Conservation (phyloP, 148 eudicot species). For the Rhododendron mucronatum region DNA sequence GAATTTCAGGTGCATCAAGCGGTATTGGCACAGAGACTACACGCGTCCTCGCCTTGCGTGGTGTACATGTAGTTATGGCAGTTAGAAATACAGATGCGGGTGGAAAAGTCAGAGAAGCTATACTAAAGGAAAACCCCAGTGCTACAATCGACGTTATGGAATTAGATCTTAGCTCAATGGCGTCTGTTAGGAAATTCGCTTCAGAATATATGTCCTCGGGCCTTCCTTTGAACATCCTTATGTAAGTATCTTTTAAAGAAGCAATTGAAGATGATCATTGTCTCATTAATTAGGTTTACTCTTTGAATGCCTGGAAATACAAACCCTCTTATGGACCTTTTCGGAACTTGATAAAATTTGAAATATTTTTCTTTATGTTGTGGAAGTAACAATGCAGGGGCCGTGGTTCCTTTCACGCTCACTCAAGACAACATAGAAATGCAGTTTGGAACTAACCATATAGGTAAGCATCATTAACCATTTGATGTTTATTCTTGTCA, state of each 20-base stretch:
- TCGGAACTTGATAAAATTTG: background rate
- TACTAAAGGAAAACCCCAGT: background rate
- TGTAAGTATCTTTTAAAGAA: conserved; percentile 42
- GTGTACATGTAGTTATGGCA: no score
- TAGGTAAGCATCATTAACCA: conserved; percentile 38
- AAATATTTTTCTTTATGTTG: conserved; percentile 8
- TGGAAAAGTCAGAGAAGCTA: background rate
- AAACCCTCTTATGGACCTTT: background rate
- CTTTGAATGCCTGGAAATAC: background rate
- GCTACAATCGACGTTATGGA: background rate
- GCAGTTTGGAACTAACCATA: conserved; percentile 85
- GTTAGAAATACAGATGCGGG: no score
- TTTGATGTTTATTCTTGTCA: background rate
- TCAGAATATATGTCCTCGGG: conserved; percentile 46
- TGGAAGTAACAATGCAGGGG: conserved; percentile 91
- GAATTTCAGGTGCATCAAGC: background rate
- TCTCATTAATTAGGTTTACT: background rate
- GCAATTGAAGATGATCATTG: background rate
- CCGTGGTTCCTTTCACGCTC: conserved; percentile 63
- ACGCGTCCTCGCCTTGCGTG: no score
- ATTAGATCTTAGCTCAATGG: conserved; percentile 41
- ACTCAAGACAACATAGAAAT: conserved; percentile 79
- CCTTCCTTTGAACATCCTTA: conserved; percentile 35
- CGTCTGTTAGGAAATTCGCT: conserved; percentile 71
- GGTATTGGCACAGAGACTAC: no score